Evolutionary conservation across 306 rosid species (phyloP), one percentile per base, ranked within the genome.

Genomic region (Alnus rubra): DNA sequence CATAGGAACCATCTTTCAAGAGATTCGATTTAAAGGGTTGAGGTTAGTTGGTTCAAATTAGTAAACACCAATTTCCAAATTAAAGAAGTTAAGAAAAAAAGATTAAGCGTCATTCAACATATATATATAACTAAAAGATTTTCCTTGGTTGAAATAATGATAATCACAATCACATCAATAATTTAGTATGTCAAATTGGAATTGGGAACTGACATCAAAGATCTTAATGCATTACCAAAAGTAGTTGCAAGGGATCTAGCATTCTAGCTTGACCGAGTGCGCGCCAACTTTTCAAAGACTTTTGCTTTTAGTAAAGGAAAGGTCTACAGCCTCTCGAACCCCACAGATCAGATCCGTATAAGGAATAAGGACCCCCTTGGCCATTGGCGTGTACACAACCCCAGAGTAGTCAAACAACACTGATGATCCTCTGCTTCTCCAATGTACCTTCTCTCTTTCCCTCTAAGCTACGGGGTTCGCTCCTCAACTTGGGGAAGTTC

Each of bases 401-500:
- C 71, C 35, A 59, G 69, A 11, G 18, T 69, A 73, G 83, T 88
- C 89, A 79, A 84, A 79, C 65, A 83, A 72, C 79, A 73, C 9
- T 77, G 23, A 74, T 71, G 75, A 37, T 52, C 69, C 63, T 56
- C 62, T 78, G 37, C 58, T 70, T 70, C 81, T 44, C 37, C n/a
- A 56, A 42, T 12, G 9, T 31, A 4, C 12, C 59, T 35, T 78
- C 69, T 53, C 52, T 31, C 63, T 2, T 15, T 60, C 15, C n/a
- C 62, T 19, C 63, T 50, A 77, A 54, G 45, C 44, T 59, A 74
- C 63, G 44, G 68, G 81, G 88, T 89, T 89, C 87, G 88, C 86
- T 89, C 93, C 97, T 78, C 71, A 85, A 53, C 80, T 80, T 35
- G 69, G 82, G 93, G 93, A 89, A 86, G 90, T 74, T 81, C 18